Percentiles rank a stretch among this genome's conserved stretches.
Evolutionary conservation across 495 filamentous ascomycete genomes (phyloP).

Genomic region (Trichocladium antarcticum): DNA sequence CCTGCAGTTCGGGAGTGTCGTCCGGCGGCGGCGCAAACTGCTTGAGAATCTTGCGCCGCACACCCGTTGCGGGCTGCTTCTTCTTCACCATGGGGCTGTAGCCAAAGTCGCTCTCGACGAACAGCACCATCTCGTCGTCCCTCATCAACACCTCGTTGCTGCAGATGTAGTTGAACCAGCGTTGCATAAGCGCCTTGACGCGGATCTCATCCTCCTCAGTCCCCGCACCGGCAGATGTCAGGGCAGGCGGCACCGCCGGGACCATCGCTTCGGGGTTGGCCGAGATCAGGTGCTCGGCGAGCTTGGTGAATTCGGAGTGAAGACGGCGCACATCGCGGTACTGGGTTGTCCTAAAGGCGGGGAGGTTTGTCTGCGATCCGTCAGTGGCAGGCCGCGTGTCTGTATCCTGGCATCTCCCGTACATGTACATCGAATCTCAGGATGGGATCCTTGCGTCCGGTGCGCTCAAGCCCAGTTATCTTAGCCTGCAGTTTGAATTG

Average conservation of each 20-base stretch:
- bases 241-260: slow-evolving; percentile 81
- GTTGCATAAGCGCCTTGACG: slow-evolving; percentile 78
- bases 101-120: slow-evolving; percentile 95
- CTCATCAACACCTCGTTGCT: slow-evolving; percentile 84
- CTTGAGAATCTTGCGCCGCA: slow-evolving; percentile 88
- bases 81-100: slow-evolving; percentile 91
- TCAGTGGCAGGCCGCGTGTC: slow-evolving; percentile 1
- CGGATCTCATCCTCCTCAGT: slow-evolving; percentile 93
- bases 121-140: slow-evolving; percentile 93
- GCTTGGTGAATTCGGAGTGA: slow-evolving; percentile 89
- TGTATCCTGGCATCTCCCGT: slow-evolving; percentile 25
- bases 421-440: slow-evolving; percentile 96
- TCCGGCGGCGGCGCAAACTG: slow-evolving; percentile 97
- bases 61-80: slow-evolving; percentile 95
- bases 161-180: slow-evolving; percentile 90
- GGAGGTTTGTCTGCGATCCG: slow-evolving; percentile 73
- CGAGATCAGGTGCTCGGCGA: slow-evolving; percentile 87
- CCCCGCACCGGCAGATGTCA: slow-evolving; percentile 87
- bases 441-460: slow-evolving; percentile 89
- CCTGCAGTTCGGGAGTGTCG: slow-evolving; percentile 88
- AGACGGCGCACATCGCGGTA: slow-evolving; percentile 93
- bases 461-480: slow-evolving; percentile 83
- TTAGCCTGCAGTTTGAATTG: slow-evolving; percentile 85
- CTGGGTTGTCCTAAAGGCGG: slow-evolving; percentile 92
- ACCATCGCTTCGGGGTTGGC: slow-evolving; percentile 96